phyloP scores from a whole-genome alignment of 805 yeast genomes.

The Starmerella sp. region DNA sequence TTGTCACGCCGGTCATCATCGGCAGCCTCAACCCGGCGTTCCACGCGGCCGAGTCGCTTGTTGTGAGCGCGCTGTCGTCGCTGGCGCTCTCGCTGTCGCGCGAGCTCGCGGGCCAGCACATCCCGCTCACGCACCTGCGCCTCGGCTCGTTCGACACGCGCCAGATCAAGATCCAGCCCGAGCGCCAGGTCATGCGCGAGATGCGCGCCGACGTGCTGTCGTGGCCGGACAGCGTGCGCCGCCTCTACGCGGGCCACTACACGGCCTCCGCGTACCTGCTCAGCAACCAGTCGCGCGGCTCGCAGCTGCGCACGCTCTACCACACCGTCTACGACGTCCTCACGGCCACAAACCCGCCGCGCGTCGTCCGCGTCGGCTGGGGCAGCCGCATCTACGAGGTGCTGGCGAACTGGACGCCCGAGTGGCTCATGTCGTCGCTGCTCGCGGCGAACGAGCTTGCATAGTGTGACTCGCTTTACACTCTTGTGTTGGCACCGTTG shows the following conservation, averaged over 20 bases:
- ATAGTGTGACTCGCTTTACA: not conserved
- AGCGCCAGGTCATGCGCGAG: conserved; percentile 26
- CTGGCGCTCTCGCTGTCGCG: conserved; percentile 34
- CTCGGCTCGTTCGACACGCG: conserved; percentile 39
- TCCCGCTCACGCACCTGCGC: conserved; percentile 36
- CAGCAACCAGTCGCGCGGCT: conserved; percentile 26
- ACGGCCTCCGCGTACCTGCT: conserved; percentile 27
- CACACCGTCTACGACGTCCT: conserved; percentile 27
- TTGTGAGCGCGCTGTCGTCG: conserved; percentile 36
- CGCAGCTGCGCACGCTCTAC: conserved; percentile 26
- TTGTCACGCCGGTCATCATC: conserved; percentile 44
- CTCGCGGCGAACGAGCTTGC: conserved; percentile 1
- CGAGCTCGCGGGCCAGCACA: conserved; percentile 34
- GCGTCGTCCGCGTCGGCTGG: conserved; percentile 28
- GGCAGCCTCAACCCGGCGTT: conserved; percentile 46
- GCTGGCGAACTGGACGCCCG: conserved; percentile 25
- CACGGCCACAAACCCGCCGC: conserved; percentile 22
- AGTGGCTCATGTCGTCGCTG: conserved; percentile 20
- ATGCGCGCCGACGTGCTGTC: conserved; percentile 34
- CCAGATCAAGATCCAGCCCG: conserved; percentile 7
- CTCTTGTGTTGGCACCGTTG: not conserved
- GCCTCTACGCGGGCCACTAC: conserved; percentile 30
- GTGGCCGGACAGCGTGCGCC: conserved; percentile 33
- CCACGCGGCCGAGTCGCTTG: conserved; percentile 51
- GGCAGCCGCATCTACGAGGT: conserved; percentile 28